Evolutionary conservation across 495 filamentous ascomycete species (phyloP), one percentile per base, ranked within the genome.

Genomic region (Bombardia bombarda): DNA sequence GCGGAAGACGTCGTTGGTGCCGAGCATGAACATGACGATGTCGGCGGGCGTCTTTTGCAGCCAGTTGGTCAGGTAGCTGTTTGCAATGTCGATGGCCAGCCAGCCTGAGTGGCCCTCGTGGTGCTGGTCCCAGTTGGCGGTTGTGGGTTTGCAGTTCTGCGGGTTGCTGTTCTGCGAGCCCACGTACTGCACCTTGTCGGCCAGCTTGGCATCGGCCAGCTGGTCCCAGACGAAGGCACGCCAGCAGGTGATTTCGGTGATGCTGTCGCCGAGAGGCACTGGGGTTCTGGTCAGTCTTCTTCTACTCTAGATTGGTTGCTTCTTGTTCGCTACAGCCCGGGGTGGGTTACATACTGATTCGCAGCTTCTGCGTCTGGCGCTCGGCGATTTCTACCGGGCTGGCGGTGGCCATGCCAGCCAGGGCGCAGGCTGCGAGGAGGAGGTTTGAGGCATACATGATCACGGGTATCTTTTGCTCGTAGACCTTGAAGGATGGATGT

Each of bases 71-170:
- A 70, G 44, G 25, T 68, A 58, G 26, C 59, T 66, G 52, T 68
- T 64, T 20, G 65, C 66, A 35, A 71, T 65, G 44, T 70, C 58
- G 49, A 66, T 57, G 33, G 67, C 67, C 7, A 66, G 55, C 36
- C 58, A 68, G 18, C 68, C 65, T 16, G 62, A 52, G 41, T 71
- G 68, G 30, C 68, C 68, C 46, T 70, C 68, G 46, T 71, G 61
- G 39, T 63, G 56, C 32, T 58, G 52, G 24, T 69, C 64, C 38
- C 41, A 56, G 47, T 56, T 54, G 24, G 49, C 30, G 3, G 52
- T 56, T 7, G 41, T 39, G 1, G 57, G 55, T 28, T 46, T 22
- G 55, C 61, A 65, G 42, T 51, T 51, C 42, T 62, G 56, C 16
- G 62, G 58, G 50, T 61, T 65, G 49, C 51, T 56, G 40, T 60